These are phyloP conservation scores for Sarcocystis neurona DNA, from an alignment of 169 alveolate genomes.

Conservation along the genomic window DNA sequence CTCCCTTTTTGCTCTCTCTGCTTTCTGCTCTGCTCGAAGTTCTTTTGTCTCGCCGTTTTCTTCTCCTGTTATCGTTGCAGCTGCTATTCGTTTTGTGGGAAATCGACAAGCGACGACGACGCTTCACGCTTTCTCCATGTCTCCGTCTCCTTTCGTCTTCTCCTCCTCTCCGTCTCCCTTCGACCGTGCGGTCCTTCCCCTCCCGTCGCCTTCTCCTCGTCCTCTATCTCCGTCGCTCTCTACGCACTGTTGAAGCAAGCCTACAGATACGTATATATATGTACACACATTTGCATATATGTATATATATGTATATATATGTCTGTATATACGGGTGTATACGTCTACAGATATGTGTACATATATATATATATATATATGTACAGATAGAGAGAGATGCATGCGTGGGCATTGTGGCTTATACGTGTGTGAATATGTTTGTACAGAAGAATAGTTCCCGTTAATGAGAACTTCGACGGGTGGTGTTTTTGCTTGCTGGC, in stretches of 20 bases:
- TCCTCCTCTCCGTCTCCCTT: background rate
- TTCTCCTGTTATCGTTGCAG: background rate
- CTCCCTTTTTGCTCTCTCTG: background rate
- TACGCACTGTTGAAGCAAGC: background rate
- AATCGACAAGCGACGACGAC: background rate
- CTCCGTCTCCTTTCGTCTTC: background rate
- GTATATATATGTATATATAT: background rate
- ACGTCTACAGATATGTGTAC: background rate
- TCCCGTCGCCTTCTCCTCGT: background rate
- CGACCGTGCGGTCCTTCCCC: background rate
- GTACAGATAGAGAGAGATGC: background rate
- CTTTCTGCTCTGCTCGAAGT: background rate
- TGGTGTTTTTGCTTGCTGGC: too few relatives aligned
- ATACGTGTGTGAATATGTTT: too few relatives aligned
- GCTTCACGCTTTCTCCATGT: background rate
- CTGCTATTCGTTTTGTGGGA: background rate
- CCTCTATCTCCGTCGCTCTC: background rate
- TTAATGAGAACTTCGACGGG: too few relatives aligned
- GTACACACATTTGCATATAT: background rate
- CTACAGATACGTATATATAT: background rate
- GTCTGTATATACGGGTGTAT: constrained; percentile 18
- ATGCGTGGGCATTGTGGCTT: background rate
- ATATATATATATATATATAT: background rate
- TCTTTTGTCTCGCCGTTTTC: background rate
- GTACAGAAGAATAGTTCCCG: too few relatives aligned